A percentile compares a stretch with the other conserved stretches of the same genome.
phyloP scores from a whole-genome alignment of 495 filamentous ascomycete species.

The Podospora australis region DNA sequence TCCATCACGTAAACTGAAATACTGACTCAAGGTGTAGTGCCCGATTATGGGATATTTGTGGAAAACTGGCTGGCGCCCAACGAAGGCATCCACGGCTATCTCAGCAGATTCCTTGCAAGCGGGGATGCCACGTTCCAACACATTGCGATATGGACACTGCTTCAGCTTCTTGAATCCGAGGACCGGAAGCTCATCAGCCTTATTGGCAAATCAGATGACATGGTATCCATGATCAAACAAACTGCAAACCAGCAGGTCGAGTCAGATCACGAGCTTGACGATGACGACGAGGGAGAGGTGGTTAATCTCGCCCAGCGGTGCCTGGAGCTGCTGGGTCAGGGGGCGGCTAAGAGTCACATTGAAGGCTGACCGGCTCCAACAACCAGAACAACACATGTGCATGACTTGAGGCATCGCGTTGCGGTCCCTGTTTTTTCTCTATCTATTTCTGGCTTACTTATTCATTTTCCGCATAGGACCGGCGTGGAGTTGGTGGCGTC shows the following conservation, averaged over 20 bases:
- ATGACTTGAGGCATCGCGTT: not conserved
- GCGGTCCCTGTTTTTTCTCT: conserved; percentile 5
- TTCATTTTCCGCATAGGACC: conserved; percentile 28
- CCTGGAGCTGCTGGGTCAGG: conserved; percentile 73
- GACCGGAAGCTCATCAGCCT: conserved; percentile 76
- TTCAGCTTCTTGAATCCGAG: conserved; percentile 91
- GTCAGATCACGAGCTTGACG: conserved; percentile 80
- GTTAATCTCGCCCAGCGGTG: conserved; percentile 85
- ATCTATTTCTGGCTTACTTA: conserved; percentile 21
- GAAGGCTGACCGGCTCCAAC: conserved; percentile 50
- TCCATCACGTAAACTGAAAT: not conserved
- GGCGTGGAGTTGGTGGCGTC: conserved; percentile 36
- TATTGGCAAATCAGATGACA: conserved; percentile 79
- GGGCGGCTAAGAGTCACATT: conserved; percentile 47
- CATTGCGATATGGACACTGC: conserved; percentile 96
- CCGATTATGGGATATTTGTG: conserved; percentile 93
- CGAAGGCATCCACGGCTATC: conserved; percentile 91
- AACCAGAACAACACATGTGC: too few species aligned
- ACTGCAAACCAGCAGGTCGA: conserved; percentile 89
- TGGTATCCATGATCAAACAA: conserved; percentile 81
- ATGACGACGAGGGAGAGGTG: conserved; percentile 86
- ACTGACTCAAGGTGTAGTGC: conserved; percentile 54
- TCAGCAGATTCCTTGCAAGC: conserved; percentile 84
- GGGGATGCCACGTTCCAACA: conserved; percentile 98
- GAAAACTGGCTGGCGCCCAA: conserved; percentile 88